Evolutionary conservation across 805 yeast genomes (phyloP).

Genomic region (Monosporozyma servazzii): DNA sequence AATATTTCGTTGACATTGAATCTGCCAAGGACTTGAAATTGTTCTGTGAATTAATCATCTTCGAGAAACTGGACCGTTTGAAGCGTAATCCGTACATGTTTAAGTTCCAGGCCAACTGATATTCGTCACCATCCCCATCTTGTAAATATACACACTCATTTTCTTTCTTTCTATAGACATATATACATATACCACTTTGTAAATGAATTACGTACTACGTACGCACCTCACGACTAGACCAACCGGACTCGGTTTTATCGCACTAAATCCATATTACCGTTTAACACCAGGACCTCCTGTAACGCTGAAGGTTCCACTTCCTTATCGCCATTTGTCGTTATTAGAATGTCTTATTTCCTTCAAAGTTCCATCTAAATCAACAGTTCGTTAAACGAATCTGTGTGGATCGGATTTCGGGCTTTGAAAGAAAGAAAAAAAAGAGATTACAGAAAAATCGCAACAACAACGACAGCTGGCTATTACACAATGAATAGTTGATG

Average conservation of each 20-base stretch:
- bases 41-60: constrained; percentile 49
- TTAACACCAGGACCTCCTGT: background rate
- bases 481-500: background rate
- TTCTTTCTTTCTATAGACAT: no score
- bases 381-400: background rate
- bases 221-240: background rate
- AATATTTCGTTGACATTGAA: constrained; percentile 64
- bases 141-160: background rate
- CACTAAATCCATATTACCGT: background rate
- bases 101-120: background rate
- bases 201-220: background rate
- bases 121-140: background rate
- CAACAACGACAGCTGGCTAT: background rate
- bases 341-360: no score
- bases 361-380: background rate
- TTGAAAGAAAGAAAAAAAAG: background rate
- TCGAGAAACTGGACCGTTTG: constrained; percentile 30
- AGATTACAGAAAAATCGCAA: background rate
- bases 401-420: background rate
- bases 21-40: constrained; percentile 63
- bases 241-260: background rate
- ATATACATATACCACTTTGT: background rate
- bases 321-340: background rate
- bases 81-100: constrained; percentile 25
- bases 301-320: background rate